Conservation (phyloP, 768 basidiomycete species). For the Tubosaeta sp. region DNA sequence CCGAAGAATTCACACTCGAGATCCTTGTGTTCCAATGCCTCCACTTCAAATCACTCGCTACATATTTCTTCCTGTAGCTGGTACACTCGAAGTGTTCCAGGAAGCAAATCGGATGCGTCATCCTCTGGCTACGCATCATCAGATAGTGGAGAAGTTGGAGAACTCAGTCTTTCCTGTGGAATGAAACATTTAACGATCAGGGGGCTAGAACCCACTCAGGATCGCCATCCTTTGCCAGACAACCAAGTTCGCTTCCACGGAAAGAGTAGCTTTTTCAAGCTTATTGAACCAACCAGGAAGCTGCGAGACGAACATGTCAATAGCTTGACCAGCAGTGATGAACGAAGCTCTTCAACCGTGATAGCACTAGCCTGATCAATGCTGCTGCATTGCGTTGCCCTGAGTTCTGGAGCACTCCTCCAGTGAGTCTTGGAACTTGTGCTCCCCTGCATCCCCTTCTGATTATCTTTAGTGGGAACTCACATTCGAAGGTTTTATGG, state of each 20-base stretch:
- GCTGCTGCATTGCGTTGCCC: constrained; percentile 34
- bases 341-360: constrained; percentile 12
- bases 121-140: constrained; percentile 29
- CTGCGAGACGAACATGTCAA: constrained; percentile 49
- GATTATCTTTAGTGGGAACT: constrained; percentile 50
- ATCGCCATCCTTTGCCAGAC: constrained; percentile 29
- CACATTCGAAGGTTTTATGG: constrained; percentile 44
- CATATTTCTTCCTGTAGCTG: constrained; percentile 5
- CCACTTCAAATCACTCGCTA: constrained; percentile 7
- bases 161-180: constrained; percentile 37
- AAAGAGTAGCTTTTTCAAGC: constrained; percentile 52
- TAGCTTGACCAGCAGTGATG: constrained; percentile 27
- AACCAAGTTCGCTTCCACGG: constrained; percentile 56
- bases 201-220: constrained; percentile 35
- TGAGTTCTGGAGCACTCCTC: constrained; percentile 56
- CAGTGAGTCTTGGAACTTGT: constrained; percentile 35
- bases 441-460: neutral
- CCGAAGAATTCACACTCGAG: constrained; percentile 10
- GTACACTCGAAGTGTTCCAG: constrained; percentile 20
- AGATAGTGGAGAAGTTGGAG: constrained; percentile 35
- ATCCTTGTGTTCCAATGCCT: constrained; percentile 6
- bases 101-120: constrained; percentile 27
- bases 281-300: constrained; percentile 51
- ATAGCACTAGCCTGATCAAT: constrained; percentile 19
- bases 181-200: constrained; percentile 35